Evolutionary conservation across 805 yeast species (phyloP).

Genomic region (Jamesozyma gamospora): DNA sequence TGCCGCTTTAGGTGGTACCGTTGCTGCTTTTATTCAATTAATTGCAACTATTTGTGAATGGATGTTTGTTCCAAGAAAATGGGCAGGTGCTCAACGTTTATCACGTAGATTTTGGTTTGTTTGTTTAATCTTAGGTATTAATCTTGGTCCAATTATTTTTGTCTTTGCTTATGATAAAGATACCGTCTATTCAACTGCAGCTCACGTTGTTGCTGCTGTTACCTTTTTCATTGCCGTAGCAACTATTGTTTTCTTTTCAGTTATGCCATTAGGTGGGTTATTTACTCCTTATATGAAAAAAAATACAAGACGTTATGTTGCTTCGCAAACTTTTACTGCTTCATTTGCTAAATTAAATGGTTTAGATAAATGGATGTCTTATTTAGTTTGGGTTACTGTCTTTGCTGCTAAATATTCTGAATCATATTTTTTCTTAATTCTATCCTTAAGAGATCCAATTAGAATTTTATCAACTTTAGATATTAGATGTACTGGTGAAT

Average conservation of each 20-base stretch:
- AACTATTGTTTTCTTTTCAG: slow-evolving; percentile 74
- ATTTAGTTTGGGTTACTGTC: slow-evolving; percentile 79
- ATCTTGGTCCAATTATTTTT: slow-evolving; percentile 79
- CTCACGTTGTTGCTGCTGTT: slow-evolving; percentile 71
- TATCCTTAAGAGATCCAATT: slow-evolving; percentile 89
- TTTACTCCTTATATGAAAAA: slow-evolving; percentile 88
- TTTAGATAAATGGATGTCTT: slow-evolving; percentile 93
- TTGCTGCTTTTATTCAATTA: slow-evolving; percentile 75
- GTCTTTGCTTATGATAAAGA: slow-evolving; percentile 74
- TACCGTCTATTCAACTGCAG: slow-evolving; percentile 56
- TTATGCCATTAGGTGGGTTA: slow-evolving; percentile 95
- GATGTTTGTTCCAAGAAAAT: slow-evolving; percentile 91
- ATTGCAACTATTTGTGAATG: slow-evolving; percentile 86
- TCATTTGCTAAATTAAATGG: slow-evolving; percentile 73
- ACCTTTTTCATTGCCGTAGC: slow-evolving; percentile 82
- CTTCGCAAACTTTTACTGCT: slow-evolving; percentile 94
- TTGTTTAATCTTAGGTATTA: slow-evolving; percentile 51
- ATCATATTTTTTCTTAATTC: slow-evolving; percentile 84
- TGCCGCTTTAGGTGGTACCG: slow-evolving; percentile 82
- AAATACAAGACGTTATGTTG: slow-evolving; percentile 76
- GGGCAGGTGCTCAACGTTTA: slow-evolving; percentile 99
- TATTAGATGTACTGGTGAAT: slow-evolving; percentile 95
- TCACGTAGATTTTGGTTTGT: slow-evolving; percentile 78
- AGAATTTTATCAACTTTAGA: slow-evolving; percentile 73
- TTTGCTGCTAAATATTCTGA: slow-evolving; percentile 83